Evolutionary conservation across 2,329 filamentous ascomycete genomes (phyloP).

Genomic region (Nigrograna mackinnonii): DNA sequence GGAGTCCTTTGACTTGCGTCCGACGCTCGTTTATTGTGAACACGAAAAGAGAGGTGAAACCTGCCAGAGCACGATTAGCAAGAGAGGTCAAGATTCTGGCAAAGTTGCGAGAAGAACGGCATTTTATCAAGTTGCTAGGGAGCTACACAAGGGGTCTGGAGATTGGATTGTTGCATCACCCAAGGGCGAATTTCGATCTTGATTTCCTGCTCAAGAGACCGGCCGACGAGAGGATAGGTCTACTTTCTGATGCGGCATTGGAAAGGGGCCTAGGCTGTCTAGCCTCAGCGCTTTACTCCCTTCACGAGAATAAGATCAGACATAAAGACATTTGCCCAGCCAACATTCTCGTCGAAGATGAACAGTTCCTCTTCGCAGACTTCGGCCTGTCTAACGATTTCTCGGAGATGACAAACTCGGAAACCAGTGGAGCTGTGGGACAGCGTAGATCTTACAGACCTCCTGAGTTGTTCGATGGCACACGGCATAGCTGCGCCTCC

Average conservation of each 20-base stretch:
- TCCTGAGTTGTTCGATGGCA: no score
- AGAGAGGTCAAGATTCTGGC: not conserved
- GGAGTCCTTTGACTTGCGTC: not conserved
- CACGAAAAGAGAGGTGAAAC: not conserved
- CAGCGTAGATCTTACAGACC: no score
- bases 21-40: not conserved
- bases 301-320: not conserved
- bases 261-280: conserved; percentile 4
- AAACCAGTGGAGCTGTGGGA: no score
- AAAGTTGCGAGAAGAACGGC: not conserved
- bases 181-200: not conserved
- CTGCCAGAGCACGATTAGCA: no score
- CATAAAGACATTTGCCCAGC: not conserved
- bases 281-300: not conserved
- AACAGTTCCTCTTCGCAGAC: not conserved
- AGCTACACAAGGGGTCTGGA: not conserved
- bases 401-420: no score
- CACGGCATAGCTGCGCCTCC: no score
- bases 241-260: not conserved
- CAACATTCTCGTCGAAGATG: not conserved
- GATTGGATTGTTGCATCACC: not conserved
- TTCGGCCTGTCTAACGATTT: not conserved
- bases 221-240: not conserved
- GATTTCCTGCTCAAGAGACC: not conserved
- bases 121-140: not conserved